Conservation (phyloP, 2,329 filamentous ascomycete species). For the Neonectria hederae region DNA sequence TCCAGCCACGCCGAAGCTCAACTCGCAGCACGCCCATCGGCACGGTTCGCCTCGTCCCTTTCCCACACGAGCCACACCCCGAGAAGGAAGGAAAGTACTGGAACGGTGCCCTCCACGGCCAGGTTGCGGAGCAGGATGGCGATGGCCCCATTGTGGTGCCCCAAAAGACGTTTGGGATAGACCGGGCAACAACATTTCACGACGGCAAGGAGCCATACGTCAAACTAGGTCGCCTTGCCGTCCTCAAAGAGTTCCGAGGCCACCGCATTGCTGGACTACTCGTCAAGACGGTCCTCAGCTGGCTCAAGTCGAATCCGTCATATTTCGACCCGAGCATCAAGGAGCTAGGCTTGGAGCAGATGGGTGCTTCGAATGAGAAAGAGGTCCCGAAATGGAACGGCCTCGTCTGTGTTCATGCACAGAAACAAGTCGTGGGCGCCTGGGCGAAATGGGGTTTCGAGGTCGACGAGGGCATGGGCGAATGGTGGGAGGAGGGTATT, state of each 20-base stretch:
- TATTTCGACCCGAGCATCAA: constrained; percentile 62
- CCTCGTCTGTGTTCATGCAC: constrained; percentile 81
- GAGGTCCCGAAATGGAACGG: constrained; percentile 74
- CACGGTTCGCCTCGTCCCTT: constrained; percentile 82
- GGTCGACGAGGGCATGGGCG: constrained; percentile 76
- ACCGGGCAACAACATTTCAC: constrained; percentile 61
- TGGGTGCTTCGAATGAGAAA: constrained; percentile 50
- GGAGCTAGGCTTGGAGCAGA: constrained; percentile 55
- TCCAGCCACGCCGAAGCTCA: constrained; percentile 55
- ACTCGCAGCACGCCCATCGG: constrained; percentile 67
- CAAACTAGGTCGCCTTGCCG: constrained; percentile 82
- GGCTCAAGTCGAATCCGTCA: constrained; percentile 69
- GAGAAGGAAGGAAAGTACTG: constrained; percentile 59
- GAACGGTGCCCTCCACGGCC: constrained; percentile 51
- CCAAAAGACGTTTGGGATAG: constrained; percentile 41
- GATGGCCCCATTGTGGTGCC: constrained; percentile 6
- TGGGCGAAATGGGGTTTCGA: constrained; percentile 80
- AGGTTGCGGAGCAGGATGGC: constrained; percentile 18
- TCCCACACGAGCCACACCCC: constrained; percentile 76
- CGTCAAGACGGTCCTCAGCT: constrained; percentile 73
- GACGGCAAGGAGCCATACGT: constrained; percentile 78
- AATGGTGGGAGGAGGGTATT: constrained; percentile 87
- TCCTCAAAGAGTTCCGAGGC: constrained; percentile 72
- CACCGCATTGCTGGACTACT: constrained; percentile 72
- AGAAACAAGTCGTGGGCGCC: constrained; percentile 69